Evolutionary conservation across 371 early-diverging fungal species (phyloP).

Genomic region (Actinomortierella wolfii): DNA sequence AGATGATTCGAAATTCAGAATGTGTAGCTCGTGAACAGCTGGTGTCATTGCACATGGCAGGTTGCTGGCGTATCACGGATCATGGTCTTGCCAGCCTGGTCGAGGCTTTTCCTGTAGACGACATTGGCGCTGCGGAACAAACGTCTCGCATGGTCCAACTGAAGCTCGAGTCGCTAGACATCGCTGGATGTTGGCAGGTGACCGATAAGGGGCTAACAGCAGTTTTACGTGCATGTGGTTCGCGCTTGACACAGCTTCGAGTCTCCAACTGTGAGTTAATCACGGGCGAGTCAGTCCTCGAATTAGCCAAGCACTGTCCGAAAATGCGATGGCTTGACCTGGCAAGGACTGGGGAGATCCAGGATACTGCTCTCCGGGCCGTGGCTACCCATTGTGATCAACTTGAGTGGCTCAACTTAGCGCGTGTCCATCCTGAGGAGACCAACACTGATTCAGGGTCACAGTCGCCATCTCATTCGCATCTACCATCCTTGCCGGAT

Average conservation of each 20-base stretch:
- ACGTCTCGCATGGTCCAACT: background rate
- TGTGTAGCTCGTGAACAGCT: conserved; percentile 19
- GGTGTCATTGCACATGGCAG: conserved; percentile 37
- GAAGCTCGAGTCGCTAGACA: conserved; percentile 31
- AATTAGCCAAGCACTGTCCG: conserved; percentile 26
- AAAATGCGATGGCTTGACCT: conserved; percentile 40
- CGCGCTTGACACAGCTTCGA: conserved; percentile 25
- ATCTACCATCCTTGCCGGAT: too few relatives aligned
- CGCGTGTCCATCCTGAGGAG: conserved; percentile 17
- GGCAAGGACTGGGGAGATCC: conserved; percentile 26
- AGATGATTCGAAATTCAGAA: conserved; percentile 13
- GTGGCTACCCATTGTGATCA: conserved; percentile 24
- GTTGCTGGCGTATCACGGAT: conserved; percentile 44
- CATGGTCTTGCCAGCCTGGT: conserved; percentile 25
- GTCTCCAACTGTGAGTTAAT: conserved; percentile 35
- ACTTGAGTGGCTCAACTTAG: conserved; percentile 44
- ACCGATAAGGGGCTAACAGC: conserved; percentile 20
- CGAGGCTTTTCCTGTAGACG: background rate
- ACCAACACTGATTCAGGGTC: background rate
- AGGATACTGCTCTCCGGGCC: conserved; percentile 16
- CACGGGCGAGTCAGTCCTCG: conserved; percentile 13
- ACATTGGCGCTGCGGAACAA: background rate
- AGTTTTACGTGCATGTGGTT: conserved; percentile 23
- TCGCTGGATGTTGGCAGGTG: conserved; percentile 37
- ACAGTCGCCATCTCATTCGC: too few relatives aligned